Conservation (phyloP, 225 moss, liverwort and hornwort genomes). For the Marchantia polymorpha region DNA sequence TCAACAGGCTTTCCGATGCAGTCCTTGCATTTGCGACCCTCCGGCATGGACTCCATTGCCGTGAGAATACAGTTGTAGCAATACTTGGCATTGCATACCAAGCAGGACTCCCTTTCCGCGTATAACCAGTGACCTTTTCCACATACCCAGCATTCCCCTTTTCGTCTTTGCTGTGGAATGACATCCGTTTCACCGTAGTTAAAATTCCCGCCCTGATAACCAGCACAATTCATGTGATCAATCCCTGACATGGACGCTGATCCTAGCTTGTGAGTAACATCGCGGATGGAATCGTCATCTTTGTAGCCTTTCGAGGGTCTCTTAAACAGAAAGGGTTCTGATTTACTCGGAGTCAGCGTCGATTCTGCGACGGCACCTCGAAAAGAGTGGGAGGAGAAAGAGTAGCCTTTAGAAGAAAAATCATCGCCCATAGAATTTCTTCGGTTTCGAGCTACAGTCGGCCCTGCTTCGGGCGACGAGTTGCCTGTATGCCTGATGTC, state of each 20-base stretch:
- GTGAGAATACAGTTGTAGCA: constrained; percentile 73
- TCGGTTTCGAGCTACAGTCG: constrained; percentile 1
- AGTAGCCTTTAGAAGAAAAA: constrained; percentile 12
- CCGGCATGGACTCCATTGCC: constrained; percentile 97
- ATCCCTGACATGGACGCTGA: constrained; percentile 39
- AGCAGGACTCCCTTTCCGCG: constrained; percentile 74
- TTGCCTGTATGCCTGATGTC: constrained; percentile 8
- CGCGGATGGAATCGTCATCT: constrained; percentile 24
- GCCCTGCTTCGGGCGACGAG: constrained; percentile 16
- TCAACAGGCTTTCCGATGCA: constrained; percentile 77
- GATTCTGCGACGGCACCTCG: not conserved
- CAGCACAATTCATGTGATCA: constrained; percentile 24
- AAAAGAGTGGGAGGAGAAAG: constrained; percentile 14
- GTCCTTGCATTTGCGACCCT: constrained; percentile 78
- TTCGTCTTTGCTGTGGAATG: constrained; percentile 56
- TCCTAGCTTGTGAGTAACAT: constrained; percentile 30
- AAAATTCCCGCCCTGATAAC: constrained; percentile 33
- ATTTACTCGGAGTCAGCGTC: constrained; percentile 19
- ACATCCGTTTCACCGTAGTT: constrained; percentile 21
- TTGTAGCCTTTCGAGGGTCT: constrained; percentile 6
- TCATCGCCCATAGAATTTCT: constrained; percentile 24
- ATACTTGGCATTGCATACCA: constrained; percentile 75
- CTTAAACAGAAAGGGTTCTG: constrained; percentile 29
- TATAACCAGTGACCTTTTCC: constrained; percentile 57
- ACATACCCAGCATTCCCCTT: constrained; percentile 74